Percentiles rank a stretch among this genome's conserved stretches.
Conservation (phyloP, 2,329 filamentous ascomycete species). For the Pseudofabraea citricarpa region DNA sequence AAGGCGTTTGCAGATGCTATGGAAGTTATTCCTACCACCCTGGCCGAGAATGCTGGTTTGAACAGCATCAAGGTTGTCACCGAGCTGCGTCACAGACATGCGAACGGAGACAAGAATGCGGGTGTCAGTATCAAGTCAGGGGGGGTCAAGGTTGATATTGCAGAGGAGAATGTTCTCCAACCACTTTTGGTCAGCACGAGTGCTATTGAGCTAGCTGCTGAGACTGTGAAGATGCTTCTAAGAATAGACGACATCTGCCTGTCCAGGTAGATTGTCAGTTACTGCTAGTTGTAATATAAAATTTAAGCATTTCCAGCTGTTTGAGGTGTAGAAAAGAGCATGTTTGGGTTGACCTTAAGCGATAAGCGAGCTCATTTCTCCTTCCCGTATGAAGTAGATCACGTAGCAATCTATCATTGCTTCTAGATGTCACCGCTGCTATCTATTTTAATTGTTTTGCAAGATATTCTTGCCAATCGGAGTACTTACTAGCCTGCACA, state of each 20-base stretch:
- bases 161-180: slow-evolving; percentile 94
- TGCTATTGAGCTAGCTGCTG: slow-evolving; percentile 91
- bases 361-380: background rate
- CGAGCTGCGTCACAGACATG: slow-evolving; percentile 88
- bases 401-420: no score
- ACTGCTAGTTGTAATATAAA: slow-evolving; percentile 1
- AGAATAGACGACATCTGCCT: slow-evolving; percentile 64
- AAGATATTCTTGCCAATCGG: no score
- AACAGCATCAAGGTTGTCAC: slow-evolving; percentile 99
- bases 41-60: slow-evolving; percentile 94
- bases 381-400: background rate
- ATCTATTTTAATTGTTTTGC: no score
- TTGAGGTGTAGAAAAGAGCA: background rate
- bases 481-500: no score
- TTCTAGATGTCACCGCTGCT: background rate
- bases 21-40: slow-evolving; percentile 92
- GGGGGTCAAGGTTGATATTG: slow-evolving; percentile 94
- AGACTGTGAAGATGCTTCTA: slow-evolving; percentile 65
- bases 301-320: background rate
- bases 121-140: slow-evolving; percentile 98
- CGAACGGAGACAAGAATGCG: slow-evolving; percentile 90
- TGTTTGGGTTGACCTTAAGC: background rate
- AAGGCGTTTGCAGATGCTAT: slow-evolving; percentile 97
- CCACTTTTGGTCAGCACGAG: slow-evolving; percentile 95
- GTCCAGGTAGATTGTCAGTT: slow-evolving; percentile 42